These are phyloP conservation scores for Saccharomyces mikatae DNA, from an alignment of 805 yeast species.

Conservation along the genomic window DNA sequence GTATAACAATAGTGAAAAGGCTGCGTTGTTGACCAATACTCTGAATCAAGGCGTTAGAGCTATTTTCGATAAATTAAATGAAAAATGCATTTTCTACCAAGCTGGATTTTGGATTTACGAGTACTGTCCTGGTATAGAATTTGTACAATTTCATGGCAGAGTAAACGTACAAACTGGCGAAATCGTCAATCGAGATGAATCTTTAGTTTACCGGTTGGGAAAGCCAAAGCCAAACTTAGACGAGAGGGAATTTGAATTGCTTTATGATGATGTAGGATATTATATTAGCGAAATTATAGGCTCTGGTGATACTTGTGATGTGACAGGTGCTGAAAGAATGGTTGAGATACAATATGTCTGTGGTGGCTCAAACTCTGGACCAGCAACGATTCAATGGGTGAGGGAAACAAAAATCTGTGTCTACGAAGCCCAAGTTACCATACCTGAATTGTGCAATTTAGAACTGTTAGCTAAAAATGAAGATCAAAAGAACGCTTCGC, in stretches of 20 bases:
- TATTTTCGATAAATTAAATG: slow-evolving; percentile 9
- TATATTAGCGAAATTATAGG: slow-evolving; percentile 31
- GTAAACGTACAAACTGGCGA: neutral
- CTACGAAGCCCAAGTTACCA: slow-evolving; percentile 43
- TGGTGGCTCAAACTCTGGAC: slow-evolving; percentile 30
- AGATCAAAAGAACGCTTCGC: slow-evolving; percentile 16
- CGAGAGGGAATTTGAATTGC: slow-evolving; percentile 23
- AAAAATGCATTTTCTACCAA: slow-evolving; percentile 20
- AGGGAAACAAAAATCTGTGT: slow-evolving; percentile 51
- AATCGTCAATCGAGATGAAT: neutral
- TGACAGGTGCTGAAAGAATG: slow-evolving; percentile 44
- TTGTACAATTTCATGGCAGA: slow-evolving; percentile 41
- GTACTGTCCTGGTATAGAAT: slow-evolving; percentile 40
- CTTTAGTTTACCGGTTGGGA: slow-evolving; percentile 28
- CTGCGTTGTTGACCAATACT: slow-evolving; percentile 9
- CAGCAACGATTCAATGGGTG: slow-evolving; percentile 31
- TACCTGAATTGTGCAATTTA: slow-evolving; percentile 42
- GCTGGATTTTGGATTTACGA: slow-evolving; percentile 50
- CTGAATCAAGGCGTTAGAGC: slow-evolving; percentile 14
- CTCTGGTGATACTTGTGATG: slow-evolving; percentile 53
- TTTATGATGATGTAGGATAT: slow-evolving; percentile 30
- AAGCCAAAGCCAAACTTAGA: slow-evolving; percentile 11
- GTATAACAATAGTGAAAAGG: slow-evolving; percentile 7
- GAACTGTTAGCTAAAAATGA: slow-evolving; percentile 23
- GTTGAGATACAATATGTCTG: slow-evolving; percentile 54